phyloP scores from a whole-genome alignment of 148 eudicot species.

The Chenopodium suecicum region DNA sequence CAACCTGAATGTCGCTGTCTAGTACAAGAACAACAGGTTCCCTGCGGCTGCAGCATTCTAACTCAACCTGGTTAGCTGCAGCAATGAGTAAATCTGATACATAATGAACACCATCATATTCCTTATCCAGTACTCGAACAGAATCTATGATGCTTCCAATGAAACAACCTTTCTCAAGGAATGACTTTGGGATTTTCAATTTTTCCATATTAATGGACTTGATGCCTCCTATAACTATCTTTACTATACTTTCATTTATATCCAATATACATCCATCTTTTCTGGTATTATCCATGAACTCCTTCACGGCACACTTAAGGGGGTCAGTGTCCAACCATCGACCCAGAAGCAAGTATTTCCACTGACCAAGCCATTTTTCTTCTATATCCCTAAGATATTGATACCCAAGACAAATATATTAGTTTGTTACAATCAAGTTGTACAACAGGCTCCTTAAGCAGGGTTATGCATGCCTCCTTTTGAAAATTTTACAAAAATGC shows the following conservation, averaged over 20 bases:
- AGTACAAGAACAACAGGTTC: constrained; percentile 77
- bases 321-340: constrained; percentile 47
- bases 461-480: not conserved
- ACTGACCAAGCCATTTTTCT: constrained; percentile 75
- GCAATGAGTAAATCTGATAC: constrained; percentile 36
- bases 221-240: constrained; percentile 47
- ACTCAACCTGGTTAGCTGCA: constrained; percentile 41
- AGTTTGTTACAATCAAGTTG: not conserved
- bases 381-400: constrained; percentile 59
- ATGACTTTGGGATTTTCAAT: constrained; percentile 39
- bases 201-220: constrained; percentile 37
- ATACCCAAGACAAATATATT: not conserved
- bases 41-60: constrained; percentile 48
- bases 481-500: constrained; percentile 6
- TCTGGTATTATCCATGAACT: constrained; percentile 38
- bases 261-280: constrained; percentile 35
- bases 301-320: constrained; percentile 40
- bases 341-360: constrained; percentile 79
- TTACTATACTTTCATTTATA: constrained; percentile 44
- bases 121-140: constrained; percentile 24
- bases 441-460: no score
- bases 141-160: constrained; percentile 33
- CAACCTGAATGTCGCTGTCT: constrained; percentile 83
- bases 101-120: constrained; percentile 30
- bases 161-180: constrained; percentile 66